Conservation (phyloP, 805 yeast species). For the Yarrowia deformans region DNA sequence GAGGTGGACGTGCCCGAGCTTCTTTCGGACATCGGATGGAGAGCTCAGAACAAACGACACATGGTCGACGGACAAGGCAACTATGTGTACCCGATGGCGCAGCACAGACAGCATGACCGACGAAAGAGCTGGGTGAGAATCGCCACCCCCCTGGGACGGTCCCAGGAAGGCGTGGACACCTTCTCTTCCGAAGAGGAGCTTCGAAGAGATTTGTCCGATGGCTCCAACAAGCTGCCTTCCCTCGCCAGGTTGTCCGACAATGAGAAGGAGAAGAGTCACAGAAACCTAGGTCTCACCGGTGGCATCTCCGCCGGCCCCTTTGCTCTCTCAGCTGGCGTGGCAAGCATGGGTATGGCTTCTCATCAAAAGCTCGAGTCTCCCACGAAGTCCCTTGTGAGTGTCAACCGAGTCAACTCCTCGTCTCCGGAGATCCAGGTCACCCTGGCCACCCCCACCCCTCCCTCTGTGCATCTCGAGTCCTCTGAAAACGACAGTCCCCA, state of each 20-base stretch:
- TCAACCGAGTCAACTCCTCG: conserved; percentile 12
- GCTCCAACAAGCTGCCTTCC: conserved; percentile 16
- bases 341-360: conserved; percentile 30
- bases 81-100: conserved; percentile 40
- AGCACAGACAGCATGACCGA: conserved; percentile 28
- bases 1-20: conserved; percentile 45
- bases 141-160: conserved; percentile 25
- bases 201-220: conserved; percentile 17
- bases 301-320: conserved; percentile 13
- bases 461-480: conserved; percentile 21
- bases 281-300: neutral
- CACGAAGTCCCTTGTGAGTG: conserved; percentile 16
- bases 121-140: conserved; percentile 30
- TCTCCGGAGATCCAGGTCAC: conserved; percentile 34
- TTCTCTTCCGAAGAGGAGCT: conserved; percentile 31
- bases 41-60: conserved; percentile 40
- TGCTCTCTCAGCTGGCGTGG: conserved; percentile 6
- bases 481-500: conserved; percentile 31
- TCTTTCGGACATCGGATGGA: conserved; percentile 46
- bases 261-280: conserved; percentile 13
- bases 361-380: conserved; percentile 23
- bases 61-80: conserved; percentile 43
- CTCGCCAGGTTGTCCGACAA: conserved; percentile 13
- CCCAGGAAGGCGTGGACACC: conserved; percentile 23
- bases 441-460: conserved; percentile 16